Conservation (phyloP, 148 eudicot genomes). For the Salicornia ramosissima region DNA sequence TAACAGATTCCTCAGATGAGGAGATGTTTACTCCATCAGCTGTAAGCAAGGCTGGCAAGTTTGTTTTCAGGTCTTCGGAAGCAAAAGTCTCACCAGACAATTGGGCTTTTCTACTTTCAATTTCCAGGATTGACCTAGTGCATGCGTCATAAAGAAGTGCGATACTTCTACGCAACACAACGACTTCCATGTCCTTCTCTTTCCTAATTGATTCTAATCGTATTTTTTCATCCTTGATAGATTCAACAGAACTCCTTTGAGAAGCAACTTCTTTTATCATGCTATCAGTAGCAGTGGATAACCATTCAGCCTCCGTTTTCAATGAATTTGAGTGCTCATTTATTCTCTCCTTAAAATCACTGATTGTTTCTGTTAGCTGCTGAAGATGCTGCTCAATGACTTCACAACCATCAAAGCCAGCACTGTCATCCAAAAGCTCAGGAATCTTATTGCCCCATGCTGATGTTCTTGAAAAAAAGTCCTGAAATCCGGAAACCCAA, state of each 20-base stretch:
- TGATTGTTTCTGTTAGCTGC: constrained; percentile 39
- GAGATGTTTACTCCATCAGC: constrained; percentile 33
- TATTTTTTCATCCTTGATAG: constrained; percentile 37
- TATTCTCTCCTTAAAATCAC: constrained; percentile 45
- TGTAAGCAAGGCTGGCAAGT: constrained; percentile 32
- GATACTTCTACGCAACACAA: constrained; percentile 40
- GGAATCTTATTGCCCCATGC: constrained; percentile 31
- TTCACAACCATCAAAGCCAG: constrained; percentile 26
- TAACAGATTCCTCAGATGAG: constrained; percentile 39
- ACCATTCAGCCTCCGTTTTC: constrained; percentile 38
- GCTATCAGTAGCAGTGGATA: constrained; percentile 33
- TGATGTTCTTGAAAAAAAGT: constrained; percentile 29
- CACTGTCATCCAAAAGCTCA: constrained; percentile 29
- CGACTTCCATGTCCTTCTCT: constrained; percentile 50
- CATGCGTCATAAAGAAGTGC: constrained; percentile 68
- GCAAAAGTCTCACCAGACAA: constrained; percentile 37
- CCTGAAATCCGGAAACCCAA: constrained; percentile 30
- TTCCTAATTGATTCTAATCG: constrained; percentile 49
- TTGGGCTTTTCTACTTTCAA: constrained; percentile 52
- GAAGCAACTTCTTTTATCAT: constrained; percentile 43
- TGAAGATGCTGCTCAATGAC: constrained; percentile 41
- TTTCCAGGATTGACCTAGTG: constrained; percentile 43
- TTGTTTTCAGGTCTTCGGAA: constrained; percentile 29
- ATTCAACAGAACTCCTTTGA: constrained; percentile 39
- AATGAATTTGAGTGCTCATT: constrained; percentile 36